These are phyloP conservation scores for Striga asiatica DNA, from an alignment of 257 asterid species.

Conservation along the genomic window DNA sequence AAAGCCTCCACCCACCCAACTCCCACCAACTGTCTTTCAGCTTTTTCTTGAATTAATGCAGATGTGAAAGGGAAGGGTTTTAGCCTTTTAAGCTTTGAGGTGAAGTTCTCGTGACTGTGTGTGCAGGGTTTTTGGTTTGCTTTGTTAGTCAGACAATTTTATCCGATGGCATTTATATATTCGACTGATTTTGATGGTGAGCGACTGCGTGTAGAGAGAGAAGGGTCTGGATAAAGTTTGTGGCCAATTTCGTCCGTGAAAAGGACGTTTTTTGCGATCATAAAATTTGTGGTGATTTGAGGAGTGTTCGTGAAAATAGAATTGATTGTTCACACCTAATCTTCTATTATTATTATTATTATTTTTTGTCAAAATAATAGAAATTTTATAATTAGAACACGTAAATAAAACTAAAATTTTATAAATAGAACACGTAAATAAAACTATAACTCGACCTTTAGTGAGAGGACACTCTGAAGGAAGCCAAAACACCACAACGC, in stretches of 20 bases:
- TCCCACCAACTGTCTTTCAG: background rate
- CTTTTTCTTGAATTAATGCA: constrained; percentile 20
- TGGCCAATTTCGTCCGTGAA: background rate
- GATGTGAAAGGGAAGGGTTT: background rate
- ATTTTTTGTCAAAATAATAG: no score
- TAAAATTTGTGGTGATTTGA: background rate
- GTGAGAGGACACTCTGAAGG: no score
- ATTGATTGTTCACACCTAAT: background rate
- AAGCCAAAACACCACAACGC: no score
- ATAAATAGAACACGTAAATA: no score
- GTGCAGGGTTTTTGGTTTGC: background rate
- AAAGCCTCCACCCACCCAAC: background rate
- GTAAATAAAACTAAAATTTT: no score
- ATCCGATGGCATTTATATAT: background rate
- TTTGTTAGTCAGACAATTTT: no score
- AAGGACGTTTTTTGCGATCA: no score
- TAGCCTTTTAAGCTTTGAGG: background rate
- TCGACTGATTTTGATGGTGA: background rate
- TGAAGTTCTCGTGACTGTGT: constrained; percentile 25
- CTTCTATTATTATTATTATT: no score
- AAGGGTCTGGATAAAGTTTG: background rate
- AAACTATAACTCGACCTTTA: no score
- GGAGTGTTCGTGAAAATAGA: background rate
- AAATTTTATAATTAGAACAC: no score
- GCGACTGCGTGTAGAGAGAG: background rate